These are phyloP conservation scores for Emiliania huxleyi DNA, from an alignment of 78 protist genomes.

Conservation along the genomic window DNA sequence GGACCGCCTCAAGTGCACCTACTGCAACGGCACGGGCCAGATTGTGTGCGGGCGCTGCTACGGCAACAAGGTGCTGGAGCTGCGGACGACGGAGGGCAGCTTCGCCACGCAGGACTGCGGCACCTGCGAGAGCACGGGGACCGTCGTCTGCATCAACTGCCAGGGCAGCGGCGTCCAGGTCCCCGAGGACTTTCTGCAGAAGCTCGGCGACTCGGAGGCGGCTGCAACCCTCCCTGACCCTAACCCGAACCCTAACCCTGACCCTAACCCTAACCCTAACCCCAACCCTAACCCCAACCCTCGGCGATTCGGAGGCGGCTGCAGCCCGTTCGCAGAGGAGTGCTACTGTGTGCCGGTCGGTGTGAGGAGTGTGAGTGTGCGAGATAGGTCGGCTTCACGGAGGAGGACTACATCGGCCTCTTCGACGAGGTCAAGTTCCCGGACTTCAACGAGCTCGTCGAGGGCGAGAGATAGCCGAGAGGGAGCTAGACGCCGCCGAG, in stretches of 20 bases:
- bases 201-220: not conserved
- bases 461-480: too few species aligned
- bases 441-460: not conserved
- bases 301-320: too few species aligned
- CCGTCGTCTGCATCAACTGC: slow-evolving; percentile 7
- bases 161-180: not conserved
- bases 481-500: too few species aligned
- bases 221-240: too few species aligned
- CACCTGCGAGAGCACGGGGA: not conserved
- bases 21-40: not conserved
- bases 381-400: not conserved
- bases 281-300: too few species aligned
- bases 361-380: too few species aligned
- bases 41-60: not conserved
- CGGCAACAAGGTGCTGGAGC: not conserved
- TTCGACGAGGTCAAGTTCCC: not conserved
- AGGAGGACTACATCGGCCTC: not conserved
- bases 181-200: not conserved
- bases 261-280: too few species aligned
- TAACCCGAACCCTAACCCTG: too few species aligned
- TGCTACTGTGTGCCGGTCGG: too few species aligned
- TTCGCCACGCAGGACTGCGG: not conserved
- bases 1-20: not conserved
- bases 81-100: not conserved
- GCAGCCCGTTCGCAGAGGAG: too few species aligned